Base-by-base conservation (phyloP, 441 rosid species). In the Pelargonium citronellum region DNA sequence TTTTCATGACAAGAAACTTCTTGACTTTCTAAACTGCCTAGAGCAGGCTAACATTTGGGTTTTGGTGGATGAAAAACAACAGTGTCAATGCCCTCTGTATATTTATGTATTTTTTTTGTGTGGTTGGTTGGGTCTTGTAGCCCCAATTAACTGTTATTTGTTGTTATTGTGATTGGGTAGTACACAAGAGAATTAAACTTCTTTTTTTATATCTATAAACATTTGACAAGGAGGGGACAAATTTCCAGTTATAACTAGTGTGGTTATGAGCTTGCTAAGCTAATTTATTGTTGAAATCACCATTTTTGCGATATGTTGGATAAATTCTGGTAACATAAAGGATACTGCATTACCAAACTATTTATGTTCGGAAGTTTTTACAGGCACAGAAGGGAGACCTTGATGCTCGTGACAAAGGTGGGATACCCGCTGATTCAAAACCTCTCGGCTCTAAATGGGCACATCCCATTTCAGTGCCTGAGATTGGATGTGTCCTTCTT, bases 401-500 rank as follows among this genome's bases (percentile, higher is more conserved):
- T 49, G 87, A 84, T 70, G 79, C 82, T 79, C 83, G 77, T 49
- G 81, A 68, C 76, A 76, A 83, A 74, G 83, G 71, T 11, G 81
- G 74, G 67, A 46, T 65, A 13, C 67, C 84, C 44, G 78, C 74
- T 66, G 91, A 81, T 44, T 72, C 89, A 0, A 89, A 84, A 79
- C 81, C 87, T 2, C 81, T 83, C 0, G 81, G 91, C 43, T 44
- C 69, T 67, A 91, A 86, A 71, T 93, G 98, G 98, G 98, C 98
- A 10, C 98, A 93, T 70, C 98, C 98, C 0, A 86, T 93, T 81
- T 84, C 91, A 1, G 84, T 83, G 7, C 98, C 95, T 44, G 97
- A 93, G 84, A 84, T 89, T 10, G 98, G 97, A n/a, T 91, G 91
- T 13, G 91, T 93, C 78, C 93, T 93, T 69, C 93, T 93, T 69